phyloP scores from a whole-genome alignment of 768 basidiomycete genomes.

The Tricholoma sp. region DNA sequence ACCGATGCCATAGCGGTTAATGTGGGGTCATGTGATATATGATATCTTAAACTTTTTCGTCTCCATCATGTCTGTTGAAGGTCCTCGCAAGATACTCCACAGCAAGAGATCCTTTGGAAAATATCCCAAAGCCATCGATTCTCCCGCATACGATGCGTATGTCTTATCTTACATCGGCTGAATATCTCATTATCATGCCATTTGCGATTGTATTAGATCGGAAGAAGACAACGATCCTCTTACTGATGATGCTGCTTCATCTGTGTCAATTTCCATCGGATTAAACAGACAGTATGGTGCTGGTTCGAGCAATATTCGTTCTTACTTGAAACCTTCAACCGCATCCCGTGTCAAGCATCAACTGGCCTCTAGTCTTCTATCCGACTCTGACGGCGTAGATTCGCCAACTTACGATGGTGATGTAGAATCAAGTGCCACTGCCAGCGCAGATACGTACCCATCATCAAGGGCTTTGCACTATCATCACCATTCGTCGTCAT shows the following conservation, averaged over 20 bases:
- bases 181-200: constrained; percentile 6
- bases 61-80: constrained; percentile 21
- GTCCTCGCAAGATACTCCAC: constrained; percentile 37
- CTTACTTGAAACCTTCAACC: constrained; percentile 26
- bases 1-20: too few species aligned
- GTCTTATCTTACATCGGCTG: background rate
- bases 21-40: too few species aligned
- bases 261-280: constrained; percentile 37
- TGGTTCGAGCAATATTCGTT: constrained; percentile 18
- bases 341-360: constrained; percentile 40
- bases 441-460: constrained; percentile 38
- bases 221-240: constrained; percentile 87
- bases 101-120: constrained; percentile 69
- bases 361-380: constrained; percentile 49
- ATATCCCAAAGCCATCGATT: constrained; percentile 56
- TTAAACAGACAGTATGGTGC: constrained; percentile 23
- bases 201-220: constrained; percentile 42
- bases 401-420: constrained; percentile 91
- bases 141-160: constrained; percentile 74
- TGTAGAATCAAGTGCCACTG: constrained; percentile 73
- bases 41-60: too few species aligned
- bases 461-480: constrained; percentile 25
- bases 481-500: constrained; percentile 40
- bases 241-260: constrained; percentile 66
- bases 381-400: constrained; percentile 72